phyloP scores from a whole-genome alignment of 805 yeast species.

The Kockiozyma suomiensis region DNA sequence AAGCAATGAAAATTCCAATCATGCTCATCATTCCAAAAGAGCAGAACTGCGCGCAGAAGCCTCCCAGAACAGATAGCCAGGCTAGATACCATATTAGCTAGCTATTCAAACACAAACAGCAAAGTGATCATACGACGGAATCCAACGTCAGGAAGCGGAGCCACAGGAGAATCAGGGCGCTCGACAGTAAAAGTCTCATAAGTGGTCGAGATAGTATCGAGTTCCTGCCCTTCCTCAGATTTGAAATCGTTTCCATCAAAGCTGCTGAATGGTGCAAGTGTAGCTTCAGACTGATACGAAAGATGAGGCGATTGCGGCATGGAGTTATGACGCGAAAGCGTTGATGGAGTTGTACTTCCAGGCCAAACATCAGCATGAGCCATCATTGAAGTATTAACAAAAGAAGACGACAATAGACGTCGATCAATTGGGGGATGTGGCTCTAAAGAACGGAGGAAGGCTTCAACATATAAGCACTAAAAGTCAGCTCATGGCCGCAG shows the following conservation, averaged over 20 bases:
- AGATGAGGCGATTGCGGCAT: neutral
- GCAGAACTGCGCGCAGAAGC: conserved; percentile 59
- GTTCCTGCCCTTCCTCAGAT: neutral
- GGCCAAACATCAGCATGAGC: neutral
- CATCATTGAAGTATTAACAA: no score
- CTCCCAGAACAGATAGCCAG: conserved; percentile 56
- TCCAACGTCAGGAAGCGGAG: conserved; percentile 19
- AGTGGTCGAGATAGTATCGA: neutral
- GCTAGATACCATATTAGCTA: conserved; percentile 38
- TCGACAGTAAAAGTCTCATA: conserved; percentile 16
- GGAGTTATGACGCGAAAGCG: neutral
- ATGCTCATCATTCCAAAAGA: conserved; percentile 56
- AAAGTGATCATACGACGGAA: conserved; percentile 15
- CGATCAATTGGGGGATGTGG: no score
- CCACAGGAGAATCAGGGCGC: neutral
- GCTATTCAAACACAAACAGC: no score
- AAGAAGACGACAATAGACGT: no score
- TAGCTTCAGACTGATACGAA: conserved; percentile 4
- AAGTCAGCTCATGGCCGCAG: no score
- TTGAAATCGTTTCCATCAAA: neutral
- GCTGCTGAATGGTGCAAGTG: neutral
- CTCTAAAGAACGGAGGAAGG: no score
- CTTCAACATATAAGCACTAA: no score
- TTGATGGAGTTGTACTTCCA: neutral
- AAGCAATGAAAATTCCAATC: conserved; percentile 27